phyloP scores from a whole-genome alignment of 371 early-diverging fungal genomes.

The Saksenaea oblongispora region DNA sequence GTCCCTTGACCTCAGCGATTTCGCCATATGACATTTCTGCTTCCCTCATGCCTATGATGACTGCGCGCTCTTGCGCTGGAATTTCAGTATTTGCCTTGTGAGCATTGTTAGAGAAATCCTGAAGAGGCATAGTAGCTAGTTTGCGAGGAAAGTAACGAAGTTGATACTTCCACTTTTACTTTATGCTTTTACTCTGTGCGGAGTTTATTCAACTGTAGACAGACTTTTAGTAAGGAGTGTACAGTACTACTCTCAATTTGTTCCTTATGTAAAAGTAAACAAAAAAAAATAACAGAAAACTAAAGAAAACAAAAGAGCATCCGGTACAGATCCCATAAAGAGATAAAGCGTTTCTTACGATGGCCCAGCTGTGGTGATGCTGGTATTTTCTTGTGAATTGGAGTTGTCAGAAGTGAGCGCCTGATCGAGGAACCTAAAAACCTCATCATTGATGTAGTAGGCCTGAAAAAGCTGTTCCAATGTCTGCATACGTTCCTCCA shows the following conservation, averaged over 20 bases:
- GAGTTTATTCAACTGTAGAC: too few relatives aligned
- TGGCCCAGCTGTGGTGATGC: neutral
- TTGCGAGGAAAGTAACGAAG: too few relatives aligned
- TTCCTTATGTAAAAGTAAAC: constrained; percentile 1
- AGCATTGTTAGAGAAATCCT: too few relatives aligned
- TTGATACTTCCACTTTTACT: too few relatives aligned
- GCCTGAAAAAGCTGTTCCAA: constrained; percentile 52
- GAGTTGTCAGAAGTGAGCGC: constrained; percentile 7
- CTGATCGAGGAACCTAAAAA: constrained; percentile 23
- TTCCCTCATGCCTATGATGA: too few relatives aligned
- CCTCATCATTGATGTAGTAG: constrained; percentile 29
- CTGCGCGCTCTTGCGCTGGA: too few relatives aligned
- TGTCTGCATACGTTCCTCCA: constrained; percentile 96
- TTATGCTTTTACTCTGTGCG: too few relatives aligned
- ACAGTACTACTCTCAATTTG: neutral
- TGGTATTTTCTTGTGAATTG: neutral
- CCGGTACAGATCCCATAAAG: neutral
- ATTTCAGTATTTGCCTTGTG: too few relatives aligned
- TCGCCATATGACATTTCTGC: too few relatives aligned
- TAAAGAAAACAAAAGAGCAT: neutral
- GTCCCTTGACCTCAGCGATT: too few relatives aligned
- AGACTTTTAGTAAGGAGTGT: too few relatives aligned
- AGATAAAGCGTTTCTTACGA: neutral
- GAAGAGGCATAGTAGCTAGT: too few relatives aligned
- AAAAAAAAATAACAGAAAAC: neutral